Evolutionary conservation across 306 rosid species (phyloP).

Genomic region (Cicer cuneatum): DNA sequence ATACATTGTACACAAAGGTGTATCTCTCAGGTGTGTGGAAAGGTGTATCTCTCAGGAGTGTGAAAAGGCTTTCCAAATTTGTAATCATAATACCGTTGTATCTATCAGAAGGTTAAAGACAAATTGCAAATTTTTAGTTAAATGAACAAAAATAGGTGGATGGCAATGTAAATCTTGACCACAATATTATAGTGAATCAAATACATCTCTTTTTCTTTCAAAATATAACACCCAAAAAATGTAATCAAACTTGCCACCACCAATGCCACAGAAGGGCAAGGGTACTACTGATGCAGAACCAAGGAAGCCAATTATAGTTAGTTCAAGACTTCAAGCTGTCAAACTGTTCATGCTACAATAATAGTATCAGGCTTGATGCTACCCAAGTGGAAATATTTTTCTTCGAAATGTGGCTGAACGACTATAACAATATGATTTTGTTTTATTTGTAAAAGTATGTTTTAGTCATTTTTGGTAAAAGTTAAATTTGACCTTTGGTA

Average conservation of each 20-base stretch:
- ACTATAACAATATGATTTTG: not conserved
- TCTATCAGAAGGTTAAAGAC: not conserved
- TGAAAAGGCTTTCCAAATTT: not conserved
- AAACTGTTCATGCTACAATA: slow-evolving; percentile 1
- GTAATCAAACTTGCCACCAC: not conserved
- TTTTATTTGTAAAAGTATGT: not conserved
- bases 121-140: not conserved
- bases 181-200: not conserved
- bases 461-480: not conserved
- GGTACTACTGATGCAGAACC: slow-evolving; percentile 5
- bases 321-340: not conserved
- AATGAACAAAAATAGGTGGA: not conserved
- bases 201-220: slow-evolving; percentile 9
- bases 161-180: not conserved
- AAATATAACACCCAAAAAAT: not conserved
- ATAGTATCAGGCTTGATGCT: not conserved
- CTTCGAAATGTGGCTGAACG: not conserved
- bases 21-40: no score
- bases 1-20: slow-evolving; percentile 1
- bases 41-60: no score
- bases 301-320: not conserved
- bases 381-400: slow-evolving; percentile 7
- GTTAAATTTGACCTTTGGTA: slow-evolving; percentile 9
- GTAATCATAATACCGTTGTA: not conserved
- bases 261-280: not conserved